phyloP scores from a whole-genome alignment of 1,139 yeast species.

The Sugiyamaella pinicola region DNA sequence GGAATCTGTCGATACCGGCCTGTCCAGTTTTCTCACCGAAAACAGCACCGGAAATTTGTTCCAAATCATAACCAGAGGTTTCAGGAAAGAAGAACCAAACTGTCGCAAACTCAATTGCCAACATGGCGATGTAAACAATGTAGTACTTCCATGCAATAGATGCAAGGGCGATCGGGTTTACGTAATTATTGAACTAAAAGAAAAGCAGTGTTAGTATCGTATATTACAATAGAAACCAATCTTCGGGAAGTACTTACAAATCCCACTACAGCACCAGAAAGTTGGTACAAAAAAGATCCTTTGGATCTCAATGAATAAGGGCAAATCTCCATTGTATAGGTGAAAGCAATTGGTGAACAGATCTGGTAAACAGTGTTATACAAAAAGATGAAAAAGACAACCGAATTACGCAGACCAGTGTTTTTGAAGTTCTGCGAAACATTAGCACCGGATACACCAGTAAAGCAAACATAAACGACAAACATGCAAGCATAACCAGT shows the following conservation, averaged over 20 bases:
- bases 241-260: conserved; percentile 43
- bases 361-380: conserved; percentile 29
- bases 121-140: conserved; percentile 43
- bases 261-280: conserved; percentile 51
- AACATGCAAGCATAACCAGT: conserved; percentile 39
- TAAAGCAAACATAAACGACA: conserved; percentile 31
- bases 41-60: conserved; percentile 58
- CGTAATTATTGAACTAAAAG: conserved; percentile 50
- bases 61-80: conserved; percentile 84
- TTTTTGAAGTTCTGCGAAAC: conserved; percentile 29
- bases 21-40: conserved; percentile 29
- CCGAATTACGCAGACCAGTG: conserved; percentile 30
- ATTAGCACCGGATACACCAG: conserved; percentile 35
- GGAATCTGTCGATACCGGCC: conserved; percentile 20
- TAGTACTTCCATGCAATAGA: conserved; percentile 62
- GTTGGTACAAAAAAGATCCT: conserved; percentile 52
- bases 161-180: conserved; percentile 62
- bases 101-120: conserved; percentile 38
- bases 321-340: conserved; percentile 46
- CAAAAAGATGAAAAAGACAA: conserved; percentile 33
- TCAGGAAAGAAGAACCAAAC: conserved; percentile 89
- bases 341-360: conserved; percentile 34
- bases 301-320: conserved; percentile 47
- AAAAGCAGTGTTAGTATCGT: neutral
- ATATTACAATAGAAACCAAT: too few relatives aligned